These are phyloP conservation scores for Coemansia sp. DNA, from an alignment of 192 early-diverging fungal genomes.

Conservation along the genomic window DNA sequence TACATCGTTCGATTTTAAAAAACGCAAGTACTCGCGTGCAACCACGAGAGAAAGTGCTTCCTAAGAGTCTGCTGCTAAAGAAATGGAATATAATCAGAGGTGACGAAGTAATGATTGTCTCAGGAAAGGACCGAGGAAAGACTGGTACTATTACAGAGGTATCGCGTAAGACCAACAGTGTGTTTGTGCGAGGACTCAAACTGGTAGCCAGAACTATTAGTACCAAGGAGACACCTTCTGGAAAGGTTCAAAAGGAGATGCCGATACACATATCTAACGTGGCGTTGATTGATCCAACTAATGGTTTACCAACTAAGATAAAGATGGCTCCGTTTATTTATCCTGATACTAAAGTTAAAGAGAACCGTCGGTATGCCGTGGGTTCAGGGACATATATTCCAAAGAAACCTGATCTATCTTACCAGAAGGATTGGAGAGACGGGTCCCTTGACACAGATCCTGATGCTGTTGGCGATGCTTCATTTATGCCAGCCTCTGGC, in stretches of 20 bases:
- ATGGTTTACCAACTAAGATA: conserved; percentile 40
- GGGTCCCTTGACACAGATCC: conserved; percentile 31
- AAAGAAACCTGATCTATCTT: conserved; percentile 29
- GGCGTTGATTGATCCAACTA: conserved; percentile 67
- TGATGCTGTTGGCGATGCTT: conserved; percentile 27
- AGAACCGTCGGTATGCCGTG: conserved; percentile 34
- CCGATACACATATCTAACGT: conserved; percentile 72
- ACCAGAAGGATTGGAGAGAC: conserved; percentile 46
- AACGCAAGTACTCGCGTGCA: conserved; percentile 18
- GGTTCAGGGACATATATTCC: conserved; percentile 35
- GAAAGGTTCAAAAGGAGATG: conserved; percentile 62
- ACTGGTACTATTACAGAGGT: conserved; percentile 64
- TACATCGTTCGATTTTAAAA: conserved; percentile 45
- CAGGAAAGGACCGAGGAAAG: conserved; percentile 65
- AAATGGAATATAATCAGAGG: conserved; percentile 63
- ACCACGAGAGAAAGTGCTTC: conserved; percentile 40
- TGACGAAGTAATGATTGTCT: conserved; percentile 63
- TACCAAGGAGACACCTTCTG: conserved; percentile 58
- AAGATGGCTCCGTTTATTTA: conserved; percentile 13
- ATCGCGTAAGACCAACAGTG: conserved; percentile 59
- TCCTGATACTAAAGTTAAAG: conserved; percentile 22
- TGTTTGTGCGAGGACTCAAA: conserved; percentile 62
- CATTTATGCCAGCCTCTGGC: conserved; percentile 38
- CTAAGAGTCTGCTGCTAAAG: conserved; percentile 50
- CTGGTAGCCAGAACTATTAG: conserved; percentile 60